A percentile compares a stretch with the other conserved stretches of the same genome.
phyloP scores from a whole-genome alignment of 2,329 filamentous ascomycete species.

The Fusarium sp. region DNA sequence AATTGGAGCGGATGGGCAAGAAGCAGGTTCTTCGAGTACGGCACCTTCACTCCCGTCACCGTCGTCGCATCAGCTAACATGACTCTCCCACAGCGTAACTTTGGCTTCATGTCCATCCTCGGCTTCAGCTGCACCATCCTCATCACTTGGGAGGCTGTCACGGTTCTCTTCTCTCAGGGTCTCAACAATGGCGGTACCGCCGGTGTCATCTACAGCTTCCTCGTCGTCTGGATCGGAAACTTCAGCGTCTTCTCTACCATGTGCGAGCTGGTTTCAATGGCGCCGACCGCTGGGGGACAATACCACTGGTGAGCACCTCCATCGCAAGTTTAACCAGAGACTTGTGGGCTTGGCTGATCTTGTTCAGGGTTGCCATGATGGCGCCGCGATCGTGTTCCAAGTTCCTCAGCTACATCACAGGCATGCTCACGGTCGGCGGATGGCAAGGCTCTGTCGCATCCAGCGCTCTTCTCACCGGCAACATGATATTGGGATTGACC shows the following conservation, averaged over 20 bases:
- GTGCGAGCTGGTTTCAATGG: constrained; percentile 56
- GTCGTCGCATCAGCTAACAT: not conserved
- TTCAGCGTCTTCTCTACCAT: constrained; percentile 53
- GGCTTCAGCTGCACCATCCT: constrained; percentile 63
- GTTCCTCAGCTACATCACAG: constrained; percentile 61
- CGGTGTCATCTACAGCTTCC: constrained; percentile 62
- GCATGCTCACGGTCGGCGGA: constrained; percentile 60
- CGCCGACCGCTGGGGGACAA: constrained; percentile 64
- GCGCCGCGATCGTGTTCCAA: constrained; percentile 58
- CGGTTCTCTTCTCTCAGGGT: constrained; percentile 47
- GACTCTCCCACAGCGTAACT: constrained; percentile 52
- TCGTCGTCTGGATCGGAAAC: constrained; percentile 58
- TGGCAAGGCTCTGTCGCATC: constrained; percentile 52
- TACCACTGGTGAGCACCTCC: constrained; percentile 57
- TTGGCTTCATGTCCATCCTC: constrained; percentile 59
- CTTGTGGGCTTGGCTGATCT: accelerated
- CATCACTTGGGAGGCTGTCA: constrained; percentile 61
- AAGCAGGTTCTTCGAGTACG: constrained; percentile 39
- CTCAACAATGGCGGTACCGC: constrained; percentile 62
- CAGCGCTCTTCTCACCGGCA: constrained; percentile 55
- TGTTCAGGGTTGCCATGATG: constrained; percentile 58
- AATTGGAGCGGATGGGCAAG: constrained; percentile 44
- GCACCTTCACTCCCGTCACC: accelerated
- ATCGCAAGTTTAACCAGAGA: accelerated
- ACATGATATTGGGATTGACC: constrained; percentile 53